Conservation (phyloP, 371 early-diverging fungal genomes). For the Chytridiales sp. region DNA sequence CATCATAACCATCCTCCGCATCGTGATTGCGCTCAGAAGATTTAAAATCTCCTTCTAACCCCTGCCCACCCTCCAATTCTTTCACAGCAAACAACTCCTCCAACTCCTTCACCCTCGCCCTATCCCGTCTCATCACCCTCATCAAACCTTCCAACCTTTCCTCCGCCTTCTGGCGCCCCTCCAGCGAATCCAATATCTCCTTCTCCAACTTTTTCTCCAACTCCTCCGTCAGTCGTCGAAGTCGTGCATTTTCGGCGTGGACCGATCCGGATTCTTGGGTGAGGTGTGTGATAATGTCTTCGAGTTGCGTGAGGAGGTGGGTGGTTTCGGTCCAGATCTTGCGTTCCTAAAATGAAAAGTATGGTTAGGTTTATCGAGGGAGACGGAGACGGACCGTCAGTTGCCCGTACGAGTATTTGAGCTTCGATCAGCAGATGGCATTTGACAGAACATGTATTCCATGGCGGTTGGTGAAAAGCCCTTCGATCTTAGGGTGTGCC, state of each 20-base stretch:
- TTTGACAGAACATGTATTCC: neutral
- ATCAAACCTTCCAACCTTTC: slow-evolving; percentile 17
- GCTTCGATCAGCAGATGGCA: no score
- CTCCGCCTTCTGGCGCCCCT: slow-evolving; percentile 7
- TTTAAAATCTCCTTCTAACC: neutral
- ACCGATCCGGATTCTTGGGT: slow-evolving; percentile 3
- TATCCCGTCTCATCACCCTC: slow-evolving; percentile 1
- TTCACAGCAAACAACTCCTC: neutral
- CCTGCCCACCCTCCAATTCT: neutral
- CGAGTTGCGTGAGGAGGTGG: neutral
- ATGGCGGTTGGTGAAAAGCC: neutral
- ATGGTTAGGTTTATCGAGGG: no score
- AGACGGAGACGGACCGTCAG: no score
- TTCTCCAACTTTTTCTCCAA: slow-evolving; percentile 11
- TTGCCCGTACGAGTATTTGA: neutral
- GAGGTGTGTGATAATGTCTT: neutral
- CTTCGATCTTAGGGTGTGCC: neutral
- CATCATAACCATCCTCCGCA: neutral
- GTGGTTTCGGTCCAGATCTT: slow-evolving; percentile 8
- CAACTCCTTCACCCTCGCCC: slow-evolving; percentile 15
- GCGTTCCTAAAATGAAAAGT: slow-evolving; percentile 5
- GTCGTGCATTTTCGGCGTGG: slow-evolving; percentile 14
- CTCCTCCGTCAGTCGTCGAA: slow-evolving; percentile 19
- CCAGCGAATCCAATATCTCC: slow-evolving; percentile 16
- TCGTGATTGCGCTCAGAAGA: neutral